Percentiles rank a stretch among this genome's conserved stretches.
These are phyloP conservation scores for Trichosporon sp. DNA, from an alignment of 1,284 basidiomycete genomes.

Conservation along the genomic window DNA sequence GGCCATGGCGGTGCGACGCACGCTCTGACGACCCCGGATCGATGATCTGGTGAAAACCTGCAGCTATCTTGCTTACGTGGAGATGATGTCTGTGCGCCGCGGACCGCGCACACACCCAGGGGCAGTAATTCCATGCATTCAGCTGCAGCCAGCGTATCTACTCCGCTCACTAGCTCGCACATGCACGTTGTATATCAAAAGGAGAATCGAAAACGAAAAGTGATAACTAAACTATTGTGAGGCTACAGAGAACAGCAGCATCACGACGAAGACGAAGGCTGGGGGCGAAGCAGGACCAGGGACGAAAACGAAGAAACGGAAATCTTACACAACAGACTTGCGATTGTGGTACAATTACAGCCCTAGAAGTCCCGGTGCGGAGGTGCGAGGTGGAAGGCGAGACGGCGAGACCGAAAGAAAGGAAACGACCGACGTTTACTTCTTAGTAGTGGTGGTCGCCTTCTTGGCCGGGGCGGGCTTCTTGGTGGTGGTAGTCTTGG, in stretches of 20 bases:
- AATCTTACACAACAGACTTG: neutral
- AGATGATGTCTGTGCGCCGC: too few relatives aligned
- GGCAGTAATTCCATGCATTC: slow-evolving; percentile 1
- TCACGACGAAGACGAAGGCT: neutral
- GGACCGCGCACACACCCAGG: neutral
- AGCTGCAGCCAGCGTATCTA: neutral
- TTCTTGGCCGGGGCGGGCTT: slow-evolving; percentile 50
- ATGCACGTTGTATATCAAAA: slow-evolving; percentile 4
- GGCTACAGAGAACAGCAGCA: neutral
- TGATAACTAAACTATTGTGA: neutral
- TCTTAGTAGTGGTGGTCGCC: slow-evolving; percentile 10
- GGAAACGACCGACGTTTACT: neutral
- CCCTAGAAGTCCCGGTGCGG: neutral
- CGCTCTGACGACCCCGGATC: neutral
- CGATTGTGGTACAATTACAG: neutral
- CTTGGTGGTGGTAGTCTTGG: slow-evolving; percentile 15
- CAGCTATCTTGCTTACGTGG: neutral
- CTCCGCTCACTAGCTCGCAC: neutral
- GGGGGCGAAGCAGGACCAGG: neutral
- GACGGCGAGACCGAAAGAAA: neutral
- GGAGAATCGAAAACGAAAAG: slow-evolving; percentile 14
- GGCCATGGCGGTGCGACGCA: too few relatives aligned
- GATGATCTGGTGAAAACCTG: neutral
- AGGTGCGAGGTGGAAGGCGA: neutral
- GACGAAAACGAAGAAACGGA: neutral